phyloP scores from a whole-genome alignment of 2,329 filamentous ascomycete species.

The Pseudocercospora fijiensis region DNA sequence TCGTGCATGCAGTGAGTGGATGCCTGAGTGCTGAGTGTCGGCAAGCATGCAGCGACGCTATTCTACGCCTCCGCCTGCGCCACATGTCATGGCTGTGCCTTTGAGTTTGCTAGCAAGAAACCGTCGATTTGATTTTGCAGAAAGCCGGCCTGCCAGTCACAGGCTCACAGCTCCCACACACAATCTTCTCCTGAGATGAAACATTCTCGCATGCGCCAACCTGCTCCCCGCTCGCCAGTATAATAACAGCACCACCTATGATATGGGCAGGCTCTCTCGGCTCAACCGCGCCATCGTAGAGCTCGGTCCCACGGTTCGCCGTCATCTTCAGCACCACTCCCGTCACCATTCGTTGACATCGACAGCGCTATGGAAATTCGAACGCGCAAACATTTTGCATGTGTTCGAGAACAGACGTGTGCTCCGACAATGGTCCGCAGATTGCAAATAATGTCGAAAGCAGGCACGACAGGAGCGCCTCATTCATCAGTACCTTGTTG shows the following conservation, averaged over 20 bases:
- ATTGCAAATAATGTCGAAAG: conserved; percentile 9
- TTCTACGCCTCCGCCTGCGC: too few species aligned
- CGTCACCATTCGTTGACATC: conserved; percentile 6
- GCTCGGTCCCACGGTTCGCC: conserved; percentile 1
- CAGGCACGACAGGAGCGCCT: neutral
- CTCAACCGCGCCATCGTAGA: neutral
- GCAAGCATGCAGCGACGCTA: neutral
- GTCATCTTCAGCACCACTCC: neutral
- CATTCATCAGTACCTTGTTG: neutral
- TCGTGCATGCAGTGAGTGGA: neutral
- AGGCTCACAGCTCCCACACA: neutral
- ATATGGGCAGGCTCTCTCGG: neutral
- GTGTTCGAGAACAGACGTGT: conserved; percentile 4
- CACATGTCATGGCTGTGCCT: neutral
- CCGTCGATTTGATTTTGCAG: too few species aligned
- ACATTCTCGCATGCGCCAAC: conserved; percentile 11
- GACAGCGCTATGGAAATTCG: conserved; percentile 5
- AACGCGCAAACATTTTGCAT: conserved; percentile 3
- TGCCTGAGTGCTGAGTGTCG: neutral
- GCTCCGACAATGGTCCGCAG: neutral
- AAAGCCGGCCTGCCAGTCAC: conserved; percentile 6
- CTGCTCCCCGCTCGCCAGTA: conserved; percentile 1
- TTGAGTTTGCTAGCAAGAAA: conserved; percentile 4
- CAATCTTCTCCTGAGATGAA: conserved; percentile 15
- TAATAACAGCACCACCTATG: conserved; percentile 8